Percentiles rank a stretch among this genome's conserved stretches.
Conservation (phyloP, 2,329 filamentous ascomycete species). For the Sodiomyces alkalinus region DNA sequence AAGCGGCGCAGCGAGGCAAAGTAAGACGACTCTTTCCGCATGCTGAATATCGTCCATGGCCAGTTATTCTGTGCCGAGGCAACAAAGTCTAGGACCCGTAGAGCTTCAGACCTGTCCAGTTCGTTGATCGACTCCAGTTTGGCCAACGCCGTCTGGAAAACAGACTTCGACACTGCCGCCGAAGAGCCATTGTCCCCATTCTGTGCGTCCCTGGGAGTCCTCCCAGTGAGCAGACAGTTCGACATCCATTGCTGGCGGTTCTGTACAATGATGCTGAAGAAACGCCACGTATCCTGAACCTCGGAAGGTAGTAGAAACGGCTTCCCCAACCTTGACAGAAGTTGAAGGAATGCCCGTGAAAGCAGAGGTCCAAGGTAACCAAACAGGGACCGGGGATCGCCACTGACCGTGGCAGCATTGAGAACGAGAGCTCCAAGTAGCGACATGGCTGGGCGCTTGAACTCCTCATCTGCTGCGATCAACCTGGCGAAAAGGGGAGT, state of each 20-base stretch:
- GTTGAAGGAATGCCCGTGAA: constrained; percentile 68
- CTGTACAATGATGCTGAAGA: constrained; percentile 73
- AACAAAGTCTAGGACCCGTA: constrained; percentile 75
- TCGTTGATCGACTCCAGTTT: constrained; percentile 50
- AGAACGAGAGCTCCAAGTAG: constrained; percentile 62
- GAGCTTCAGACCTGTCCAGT: constrained; percentile 47
- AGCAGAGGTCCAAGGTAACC: constrained; percentile 74
- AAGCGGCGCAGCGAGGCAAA: constrained; percentile 58
- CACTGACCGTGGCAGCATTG: constrained; percentile 46
- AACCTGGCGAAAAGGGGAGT: constrained; percentile 63
- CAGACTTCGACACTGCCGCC: constrained; percentile 38
- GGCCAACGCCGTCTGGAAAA: constrained; percentile 60
- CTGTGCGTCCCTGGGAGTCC: constrained; percentile 63
- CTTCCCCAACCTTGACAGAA: constrained; percentile 62
- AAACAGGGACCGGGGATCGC: constrained; percentile 86
- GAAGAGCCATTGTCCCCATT: constrained; percentile 37
- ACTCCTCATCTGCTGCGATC: constrained; percentile 53
- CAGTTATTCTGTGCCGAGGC: constrained; percentile 83
- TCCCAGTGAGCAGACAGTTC: constrained; percentile 79
- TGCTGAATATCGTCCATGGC: constrained; percentile 79
- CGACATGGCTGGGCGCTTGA: constrained; percentile 48
- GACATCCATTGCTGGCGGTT: constrained; percentile 94
- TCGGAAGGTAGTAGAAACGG: constrained; percentile 53
- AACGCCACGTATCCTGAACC: constrained; percentile 61
- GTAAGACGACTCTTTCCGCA: constrained; percentile 60